Evolutionary conservation across 306 rosid genomes (phyloP), one percentile per base, ranked within the genome.

Genomic region (Malus domestica): DNA sequence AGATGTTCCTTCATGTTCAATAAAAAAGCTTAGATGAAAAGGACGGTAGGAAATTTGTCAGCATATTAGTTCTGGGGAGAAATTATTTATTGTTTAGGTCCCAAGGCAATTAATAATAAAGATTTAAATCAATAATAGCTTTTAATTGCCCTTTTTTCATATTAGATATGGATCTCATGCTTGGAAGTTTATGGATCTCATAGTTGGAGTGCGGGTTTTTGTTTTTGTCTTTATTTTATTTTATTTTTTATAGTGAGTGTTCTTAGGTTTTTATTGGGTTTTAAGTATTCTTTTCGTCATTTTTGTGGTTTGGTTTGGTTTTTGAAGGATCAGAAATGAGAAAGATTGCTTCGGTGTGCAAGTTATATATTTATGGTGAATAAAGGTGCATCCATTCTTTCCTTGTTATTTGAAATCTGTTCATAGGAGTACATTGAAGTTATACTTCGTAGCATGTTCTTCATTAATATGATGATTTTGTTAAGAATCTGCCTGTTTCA

Each of bases 251-350:
- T 59, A 57, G 14, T n/a, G 49, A 58, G 29, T 42, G 27, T 30
- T 44, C 54, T n/a, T 71, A 35, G 59, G 33, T 76, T 67, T 30
- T 79, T 29, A n/a, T 19, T 74, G 86, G 70, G 74, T 67, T 23
- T 67, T 74, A 67, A 64, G 27, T 63, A 78, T 67, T 67, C 49
- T 45, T 72, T 76, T 82, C 72, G 27, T 74, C 32, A 11, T 71
- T 59, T 70, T 58, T 49, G 45, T 66, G 71, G 75, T 45, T 71
- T 70, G 38, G 32, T 66, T 71, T 76, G 68, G 46, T 38, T 35
- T 74, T 9, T 61, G 78, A 71, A 76, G 68, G 55, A 71, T 83
- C 71, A 44, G 72, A 61, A 30, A 73, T 72, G 76, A 62, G 81
- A 64, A 76, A 49, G 74, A 52, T 77, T 55, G 64, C 63, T 61